Evolutionary conservation across 2,329 filamentous ascomycete species (phyloP), one percentile per base, ranked within the genome.

Genomic region (Stachybotrys echinatus): DNA sequence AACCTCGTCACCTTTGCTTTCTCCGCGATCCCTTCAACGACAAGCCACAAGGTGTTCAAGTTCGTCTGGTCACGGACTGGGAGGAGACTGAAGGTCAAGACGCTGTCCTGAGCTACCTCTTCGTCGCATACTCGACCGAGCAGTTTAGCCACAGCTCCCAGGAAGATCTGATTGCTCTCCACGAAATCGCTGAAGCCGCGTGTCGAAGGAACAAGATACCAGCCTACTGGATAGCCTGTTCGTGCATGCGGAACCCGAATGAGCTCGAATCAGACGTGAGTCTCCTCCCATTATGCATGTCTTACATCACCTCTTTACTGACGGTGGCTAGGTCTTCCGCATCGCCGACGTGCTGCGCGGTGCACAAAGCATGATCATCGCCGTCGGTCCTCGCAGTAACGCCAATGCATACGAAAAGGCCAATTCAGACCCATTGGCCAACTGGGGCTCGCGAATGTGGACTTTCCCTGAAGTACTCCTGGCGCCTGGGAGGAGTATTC

Each of bases 371-470:
- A 61, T 61, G 59, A 51, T 57, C 18, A 61, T 61, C 17, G 58
- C 57, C 12, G 53, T 61, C 3, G 57, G 58, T 5, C 52, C 49
- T 23, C 55, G 59, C 14, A 58, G 58, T 38, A 45, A 42, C 7
- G 17, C 50, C 4, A 47, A 47, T 3, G 44, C 48, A 12, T 52
- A 54, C 18, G 51, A 45, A 17, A 58, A 56, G 31, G 39, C 46
- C 40, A 55, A 54, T 12, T 58, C 59, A n/a, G 59, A 61, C 27
- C 42, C 50, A n/a, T 47, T 61, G 7, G 54, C 61, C 12, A 56
- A 54, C 53, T 61, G 59, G 59, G 59, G 59, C 12, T 59, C 56
- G n/a, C 55, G 58, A 12, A 61, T 61, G 58, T 61, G 59, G 59
- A 61, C 58, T 12, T 61, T 61, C 22, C 59, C 59, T 2, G 59